Conservation (phyloP, 1,284 basidiomycete genomes). For the Cutaneotrichosporon sp. region DNA sequence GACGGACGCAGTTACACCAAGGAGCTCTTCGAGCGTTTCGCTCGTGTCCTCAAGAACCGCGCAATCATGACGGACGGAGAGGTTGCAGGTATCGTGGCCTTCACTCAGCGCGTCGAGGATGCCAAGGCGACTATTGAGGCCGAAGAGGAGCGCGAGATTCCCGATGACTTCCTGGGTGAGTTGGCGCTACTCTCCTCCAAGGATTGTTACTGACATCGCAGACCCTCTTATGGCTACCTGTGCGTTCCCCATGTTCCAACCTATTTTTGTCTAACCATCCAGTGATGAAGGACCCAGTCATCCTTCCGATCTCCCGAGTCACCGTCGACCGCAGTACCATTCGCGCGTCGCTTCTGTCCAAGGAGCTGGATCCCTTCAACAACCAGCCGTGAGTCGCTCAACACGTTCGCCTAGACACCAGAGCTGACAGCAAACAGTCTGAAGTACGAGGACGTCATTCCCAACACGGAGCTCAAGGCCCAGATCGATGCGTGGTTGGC, state of each 20-base stretch:
- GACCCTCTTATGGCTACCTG: constrained; percentile 40
- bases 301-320: constrained; percentile 77
- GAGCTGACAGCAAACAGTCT: constrained; percentile 53
- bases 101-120: constrained; percentile 83
- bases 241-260: constrained; percentile 15
- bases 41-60: constrained; percentile 66
- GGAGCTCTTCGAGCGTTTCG: constrained; percentile 80
- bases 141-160: constrained; percentile 88
- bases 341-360: constrained; percentile 90
- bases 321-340: constrained; percentile 90
- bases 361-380: constrained; percentile 89
- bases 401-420: not conserved
- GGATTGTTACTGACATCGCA: constrained; percentile 17
- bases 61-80: constrained; percentile 79
- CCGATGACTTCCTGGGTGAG: constrained; percentile 91
- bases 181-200: constrained; percentile 10
- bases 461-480: constrained; percentile 66
- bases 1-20: constrained; percentile 91
- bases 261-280: constrained; percentile 15
- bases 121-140: constrained; percentile 73
- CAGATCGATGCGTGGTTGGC: constrained; percentile 65
- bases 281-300: constrained; percentile 98
- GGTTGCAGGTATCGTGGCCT: constrained; percentile 68
- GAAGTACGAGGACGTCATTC: constrained; percentile 73
- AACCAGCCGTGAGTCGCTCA: constrained; percentile 60